Conservation (phyloP, 1,284 basidiomycete genomes). For the Porogramme epimiltina region DNA sequence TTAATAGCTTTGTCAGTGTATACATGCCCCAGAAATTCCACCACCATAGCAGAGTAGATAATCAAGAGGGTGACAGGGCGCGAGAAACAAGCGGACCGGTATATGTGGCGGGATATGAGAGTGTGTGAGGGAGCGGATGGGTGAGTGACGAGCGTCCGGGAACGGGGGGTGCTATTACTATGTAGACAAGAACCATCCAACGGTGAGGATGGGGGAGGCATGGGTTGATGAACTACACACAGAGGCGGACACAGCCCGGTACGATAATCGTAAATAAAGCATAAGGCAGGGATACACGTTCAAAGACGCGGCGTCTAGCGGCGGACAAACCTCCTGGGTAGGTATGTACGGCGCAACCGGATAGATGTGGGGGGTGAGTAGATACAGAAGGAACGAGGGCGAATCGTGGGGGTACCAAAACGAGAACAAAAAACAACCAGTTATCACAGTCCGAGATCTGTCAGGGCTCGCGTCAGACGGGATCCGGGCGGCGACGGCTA, state of each 20-base stretch:
- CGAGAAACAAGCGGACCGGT: background rate
- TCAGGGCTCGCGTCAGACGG: background rate
- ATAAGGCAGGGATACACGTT: background rate
- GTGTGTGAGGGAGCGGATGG: background rate
- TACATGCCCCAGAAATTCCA: background rate
- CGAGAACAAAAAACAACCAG: slow-evolving; percentile 4
- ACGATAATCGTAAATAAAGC: background rate
- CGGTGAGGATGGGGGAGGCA: no score
- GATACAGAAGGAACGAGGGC: slow-evolving; percentile 9
- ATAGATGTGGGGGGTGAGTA: slow-evolving; percentile 3
- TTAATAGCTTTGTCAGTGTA: background rate
- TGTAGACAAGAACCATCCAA: no score
- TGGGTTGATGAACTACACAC: background rate
- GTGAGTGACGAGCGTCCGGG: background rate
- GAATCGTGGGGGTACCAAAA: background rate
- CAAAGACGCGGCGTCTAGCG: background rate
- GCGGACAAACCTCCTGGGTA: background rate
- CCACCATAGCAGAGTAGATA: background rate
- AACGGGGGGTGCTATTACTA: background rate
- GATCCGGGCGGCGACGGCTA: background rate
- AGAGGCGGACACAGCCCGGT: background rate
- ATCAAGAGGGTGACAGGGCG: background rate
- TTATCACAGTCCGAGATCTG: slow-evolving; percentile 56
- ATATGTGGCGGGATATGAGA: background rate
- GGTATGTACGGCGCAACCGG: background rate